Percentiles rank a stretch among this genome's conserved stretches.
Evolutionary conservation across 225 moss, liverwort and hornwort species (phyloP).

Genomic region (Sphagnum tenellum): DNA sequence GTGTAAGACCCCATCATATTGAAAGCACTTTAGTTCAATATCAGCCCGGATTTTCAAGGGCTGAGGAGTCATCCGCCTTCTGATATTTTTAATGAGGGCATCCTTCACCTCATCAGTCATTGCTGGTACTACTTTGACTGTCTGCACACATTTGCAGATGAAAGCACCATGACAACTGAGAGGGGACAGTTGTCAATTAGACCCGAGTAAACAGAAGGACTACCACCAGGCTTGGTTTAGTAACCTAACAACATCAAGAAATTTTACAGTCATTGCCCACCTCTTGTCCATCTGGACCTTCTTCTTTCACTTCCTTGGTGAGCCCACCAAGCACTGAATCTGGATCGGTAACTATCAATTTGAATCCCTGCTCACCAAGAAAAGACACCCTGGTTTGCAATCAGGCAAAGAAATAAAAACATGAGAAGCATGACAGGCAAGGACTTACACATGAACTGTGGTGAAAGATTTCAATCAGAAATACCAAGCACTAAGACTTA

Average conservation of each 20-base stretch:
- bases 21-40: constrained; percentile 87
- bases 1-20: constrained; percentile 90
- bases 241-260: no score
- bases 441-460: no score
- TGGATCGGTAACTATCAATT: constrained; percentile 86
- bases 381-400: background rate
- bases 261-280: background rate
- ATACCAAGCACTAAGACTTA: no score
- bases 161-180: no score
- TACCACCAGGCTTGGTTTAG: no score
- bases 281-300: constrained; percentile 1
- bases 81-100: constrained; percentile 79
- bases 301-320: constrained; percentile 49
- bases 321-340: constrained; percentile 74
- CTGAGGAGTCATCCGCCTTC: constrained; percentile 94
- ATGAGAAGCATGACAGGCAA: no score
- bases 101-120: constrained; percentile 92
- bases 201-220: no score
- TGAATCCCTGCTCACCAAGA: constrained; percentile 52
- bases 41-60: constrained; percentile 96
- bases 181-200: no score
- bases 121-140: constrained; percentile 61
- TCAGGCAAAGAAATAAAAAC: no score
- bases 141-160: constrained; percentile 17
- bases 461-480: no score